Conservation (phyloP, 2,329 filamentous ascomycete genomes). For the Colletotrichum falcatum region DNA sequence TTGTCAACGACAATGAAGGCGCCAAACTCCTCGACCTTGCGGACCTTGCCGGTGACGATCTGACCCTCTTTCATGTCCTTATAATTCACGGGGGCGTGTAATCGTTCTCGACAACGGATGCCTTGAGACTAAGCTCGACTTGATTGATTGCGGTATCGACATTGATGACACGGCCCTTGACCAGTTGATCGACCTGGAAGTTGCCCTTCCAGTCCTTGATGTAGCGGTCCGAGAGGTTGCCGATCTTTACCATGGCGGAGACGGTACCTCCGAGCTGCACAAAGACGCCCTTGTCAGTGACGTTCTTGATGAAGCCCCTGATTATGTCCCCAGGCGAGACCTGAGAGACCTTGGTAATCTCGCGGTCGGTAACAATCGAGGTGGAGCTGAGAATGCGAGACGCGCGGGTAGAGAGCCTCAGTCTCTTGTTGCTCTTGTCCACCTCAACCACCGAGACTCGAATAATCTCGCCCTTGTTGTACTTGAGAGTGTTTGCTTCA, state of each 20-base stretch:
- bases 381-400: constrained; percentile 92
- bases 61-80: constrained; percentile 84
- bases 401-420: constrained; percentile 84
- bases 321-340: constrained; percentile 82
- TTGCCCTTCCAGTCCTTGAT: constrained; percentile 95
- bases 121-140: constrained; percentile 88
- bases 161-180: constrained; percentile 84
- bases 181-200: constrained; percentile 89
- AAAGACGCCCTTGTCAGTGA: constrained; percentile 90
- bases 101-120: constrained; percentile 83
- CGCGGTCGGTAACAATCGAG: constrained; percentile 81
- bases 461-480: constrained; percentile 86
- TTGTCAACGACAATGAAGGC: constrained; percentile 93
- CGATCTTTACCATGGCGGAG: constrained; percentile 85
- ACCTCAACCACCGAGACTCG: constrained; percentile 87
- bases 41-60: constrained; percentile 87
- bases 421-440: constrained; percentile 85
- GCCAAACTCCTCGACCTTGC: constrained; percentile 94
- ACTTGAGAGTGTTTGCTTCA: constrained; percentile 79
- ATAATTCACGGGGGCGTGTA: constrained; percentile 79
- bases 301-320: constrained; percentile 91
- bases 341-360: constrained; percentile 78
- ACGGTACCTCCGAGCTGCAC: constrained; percentile 85
- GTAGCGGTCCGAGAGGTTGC: constrained; percentile 89
- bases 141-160: constrained; percentile 77